Conservation (phyloP, 2,329 filamentous ascomycete genomes). For the Fusarium pseudocircinatum region DNA sequence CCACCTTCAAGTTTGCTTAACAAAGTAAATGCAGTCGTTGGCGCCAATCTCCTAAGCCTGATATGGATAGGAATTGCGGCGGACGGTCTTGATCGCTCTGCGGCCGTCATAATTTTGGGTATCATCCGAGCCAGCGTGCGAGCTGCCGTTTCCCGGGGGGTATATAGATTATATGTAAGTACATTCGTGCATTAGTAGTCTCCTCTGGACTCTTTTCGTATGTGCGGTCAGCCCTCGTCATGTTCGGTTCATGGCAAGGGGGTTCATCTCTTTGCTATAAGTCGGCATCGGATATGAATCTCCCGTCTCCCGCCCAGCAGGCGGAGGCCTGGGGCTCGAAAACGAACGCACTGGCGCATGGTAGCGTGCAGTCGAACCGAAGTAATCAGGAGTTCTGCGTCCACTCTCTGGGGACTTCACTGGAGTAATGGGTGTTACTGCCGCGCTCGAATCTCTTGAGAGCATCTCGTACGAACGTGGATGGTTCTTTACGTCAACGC, state of each 20-base stretch:
- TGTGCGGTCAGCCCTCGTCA: conserved; percentile 41
- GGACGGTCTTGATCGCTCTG: conserved; percentile 3
- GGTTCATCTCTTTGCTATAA: conserved; percentile 58
- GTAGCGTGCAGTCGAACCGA: conserved; percentile 64
- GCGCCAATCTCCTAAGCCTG: neutral
- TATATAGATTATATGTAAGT: conserved; percentile 22
- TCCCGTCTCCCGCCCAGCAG: conserved; percentile 55
- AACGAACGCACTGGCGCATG: conserved; percentile 65
- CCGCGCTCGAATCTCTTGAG: conserved; percentile 63
- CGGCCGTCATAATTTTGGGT: neutral
- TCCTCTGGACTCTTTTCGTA: conserved; percentile 4
- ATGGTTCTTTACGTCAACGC: conserved; percentile 67
- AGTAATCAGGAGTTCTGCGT: conserved; percentile 64
- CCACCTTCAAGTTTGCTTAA: conserved; percentile 8
- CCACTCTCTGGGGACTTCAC: conserved; percentile 50
- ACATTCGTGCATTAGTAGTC: conserved; percentile 11
- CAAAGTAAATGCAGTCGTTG: conserved; percentile 30
- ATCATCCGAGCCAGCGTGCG: neutral
- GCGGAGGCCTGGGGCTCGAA: conserved; percentile 64
- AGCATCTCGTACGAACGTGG: conserved; percentile 85
- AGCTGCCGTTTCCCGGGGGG: neutral
- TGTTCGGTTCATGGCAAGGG: conserved; percentile 66
- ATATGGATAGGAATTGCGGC: neutral
- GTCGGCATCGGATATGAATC: conserved; percentile 51
- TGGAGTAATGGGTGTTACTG: conserved; percentile 62